Base-by-base conservation (phyloP, 2,329 filamentous ascomycete genomes). In the Gnomoniopsis smithogilvyi region DNA sequence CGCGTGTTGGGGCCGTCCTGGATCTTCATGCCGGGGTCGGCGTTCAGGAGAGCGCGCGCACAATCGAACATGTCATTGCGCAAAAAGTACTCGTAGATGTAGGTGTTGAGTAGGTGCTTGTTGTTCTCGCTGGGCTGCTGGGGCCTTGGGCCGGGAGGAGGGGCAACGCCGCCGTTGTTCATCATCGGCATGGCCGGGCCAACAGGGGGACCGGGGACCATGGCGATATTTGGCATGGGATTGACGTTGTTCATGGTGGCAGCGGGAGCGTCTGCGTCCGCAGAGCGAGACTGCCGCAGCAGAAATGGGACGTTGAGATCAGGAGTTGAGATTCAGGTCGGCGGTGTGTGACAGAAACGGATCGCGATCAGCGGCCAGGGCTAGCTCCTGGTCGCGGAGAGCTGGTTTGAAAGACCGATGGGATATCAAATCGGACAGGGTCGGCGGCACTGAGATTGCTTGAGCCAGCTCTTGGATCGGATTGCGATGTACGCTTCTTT, bases 21-120 rank as follows among this genome's bases (percentile, higher is more conserved):
- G 48, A 87, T 78, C 67, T 87, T 89, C 64, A 91, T 77, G 60
- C 81, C 85, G 69, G 89, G 81, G 64, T 89, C 84, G 72, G 83
- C 81, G 48, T 83, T 80, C 58, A 91, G 76, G 61, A 96, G 80
- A 51, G 87, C 83, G 66, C 91, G 86, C 65, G 95, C 95, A 71
- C 90, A 89, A 65, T 95, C 90, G 70, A 84, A 89, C 82, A 96
- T 91, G 66, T 87, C 84, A 72, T 92, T 90, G 69, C 90, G 91
- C 65, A 97, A 79, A 65, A 98, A 94, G 73, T 95, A 94, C 70
- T 95, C 91, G 80, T 94, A 95, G 65, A 95, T 95, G 73, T 93
- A 93, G 21, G 91, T 94, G 76, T 94, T 93, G 54, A 95, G 81
- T 61, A 86, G 76, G 51, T 80, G 76, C 64, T 82, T 84, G 65